Evolutionary conservation across 2,329 filamentous ascomycete species (phyloP).

Genomic region (Drechslera avenae): DNA sequence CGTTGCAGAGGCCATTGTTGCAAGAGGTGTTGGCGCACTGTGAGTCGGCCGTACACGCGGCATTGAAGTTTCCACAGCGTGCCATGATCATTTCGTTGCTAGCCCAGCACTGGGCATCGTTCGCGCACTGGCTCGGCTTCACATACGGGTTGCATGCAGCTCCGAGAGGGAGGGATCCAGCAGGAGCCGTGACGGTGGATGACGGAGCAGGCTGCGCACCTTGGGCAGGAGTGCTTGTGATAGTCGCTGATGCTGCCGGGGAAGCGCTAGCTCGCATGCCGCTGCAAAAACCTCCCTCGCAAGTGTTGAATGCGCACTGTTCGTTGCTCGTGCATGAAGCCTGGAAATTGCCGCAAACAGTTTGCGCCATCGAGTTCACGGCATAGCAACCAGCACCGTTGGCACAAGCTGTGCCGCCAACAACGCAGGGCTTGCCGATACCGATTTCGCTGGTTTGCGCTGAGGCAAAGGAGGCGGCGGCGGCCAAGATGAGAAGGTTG

Average conservation of each 20-base stretch:
- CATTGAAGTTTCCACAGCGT: not conserved
- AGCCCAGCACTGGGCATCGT: conserved; percentile 1
- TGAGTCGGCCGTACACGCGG: not conserved
- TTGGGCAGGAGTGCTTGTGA: not conserved
- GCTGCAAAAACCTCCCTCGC: conserved; percentile 28
- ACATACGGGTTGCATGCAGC: conserved; percentile 20
- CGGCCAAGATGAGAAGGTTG: conserved; percentile 19
- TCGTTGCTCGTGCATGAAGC: conserved; percentile 22
- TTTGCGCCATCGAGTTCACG: conserved; percentile 16
- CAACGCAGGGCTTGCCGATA: conserved; percentile 18
- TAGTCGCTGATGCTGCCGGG: conserved; percentile 10
- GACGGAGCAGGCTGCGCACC: conserved; percentile 15
- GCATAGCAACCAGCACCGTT: conserved; percentile 24
- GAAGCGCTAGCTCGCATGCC: conserved; percentile 9
- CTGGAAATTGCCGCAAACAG: conserved; percentile 29
- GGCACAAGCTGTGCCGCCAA: conserved; percentile 19
- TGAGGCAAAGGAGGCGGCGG: conserved; percentile 15
- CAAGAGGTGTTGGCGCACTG: not conserved
- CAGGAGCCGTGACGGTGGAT: conserved; percentile 17
- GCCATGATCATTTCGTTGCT: not conserved
- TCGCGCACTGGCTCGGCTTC: conserved; percentile 15
- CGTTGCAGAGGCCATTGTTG: not conserved
- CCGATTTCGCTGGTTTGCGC: conserved; percentile 13
- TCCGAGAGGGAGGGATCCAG: conserved; percentile 23
- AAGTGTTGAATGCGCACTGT: conserved; percentile 29